These are phyloP conservation scores for Fomitopsis pulvina DNA, from an alignment of 768 basidiomycete genomes.

Conservation along the genomic window DNA sequence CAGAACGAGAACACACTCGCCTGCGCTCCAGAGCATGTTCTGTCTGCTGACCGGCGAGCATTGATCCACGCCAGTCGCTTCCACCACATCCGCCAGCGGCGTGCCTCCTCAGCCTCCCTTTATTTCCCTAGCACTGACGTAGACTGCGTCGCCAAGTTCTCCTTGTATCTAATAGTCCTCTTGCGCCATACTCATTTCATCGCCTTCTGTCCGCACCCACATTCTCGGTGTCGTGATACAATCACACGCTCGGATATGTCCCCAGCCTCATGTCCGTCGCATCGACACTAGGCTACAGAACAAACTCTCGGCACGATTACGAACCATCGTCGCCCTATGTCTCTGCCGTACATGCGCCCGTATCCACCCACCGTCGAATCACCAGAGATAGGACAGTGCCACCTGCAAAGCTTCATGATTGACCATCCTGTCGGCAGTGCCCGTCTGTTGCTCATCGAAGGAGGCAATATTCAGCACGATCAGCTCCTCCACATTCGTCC, in stretches of 20 bases:
- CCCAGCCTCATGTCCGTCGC: not conserved
- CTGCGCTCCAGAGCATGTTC: not conserved
- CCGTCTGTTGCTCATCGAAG: not conserved
- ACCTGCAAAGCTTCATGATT: not conserved
- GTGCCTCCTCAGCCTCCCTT: conserved; percentile 16
- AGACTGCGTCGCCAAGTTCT: not conserved
- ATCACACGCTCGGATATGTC: not conserved
- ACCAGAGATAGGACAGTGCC: not conserved
- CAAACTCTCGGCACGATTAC: not conserved
- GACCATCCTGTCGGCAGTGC: not conserved
- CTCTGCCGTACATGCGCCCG: not conserved
- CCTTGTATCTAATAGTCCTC: not conserved
- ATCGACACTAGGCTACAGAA: not conserved
- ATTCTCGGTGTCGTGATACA: not conserved
- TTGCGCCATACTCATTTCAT: not conserved
- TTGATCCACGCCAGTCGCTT: conserved; percentile 4
- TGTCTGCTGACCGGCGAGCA: not conserved
- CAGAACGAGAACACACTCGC: not conserved
- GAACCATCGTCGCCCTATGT: not conserved
- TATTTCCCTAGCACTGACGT: conserved; percentile 12
- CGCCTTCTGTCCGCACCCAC: not conserved
- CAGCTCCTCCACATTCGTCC: not conserved
- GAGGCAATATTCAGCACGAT: not conserved
- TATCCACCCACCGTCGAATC: not conserved
- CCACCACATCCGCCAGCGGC: conserved; percentile 9